These are phyloP conservation scores for Mucor plumbeus DNA, from an alignment of 371 early-diverging fungal genomes.

Conservation along the genomic window DNA sequence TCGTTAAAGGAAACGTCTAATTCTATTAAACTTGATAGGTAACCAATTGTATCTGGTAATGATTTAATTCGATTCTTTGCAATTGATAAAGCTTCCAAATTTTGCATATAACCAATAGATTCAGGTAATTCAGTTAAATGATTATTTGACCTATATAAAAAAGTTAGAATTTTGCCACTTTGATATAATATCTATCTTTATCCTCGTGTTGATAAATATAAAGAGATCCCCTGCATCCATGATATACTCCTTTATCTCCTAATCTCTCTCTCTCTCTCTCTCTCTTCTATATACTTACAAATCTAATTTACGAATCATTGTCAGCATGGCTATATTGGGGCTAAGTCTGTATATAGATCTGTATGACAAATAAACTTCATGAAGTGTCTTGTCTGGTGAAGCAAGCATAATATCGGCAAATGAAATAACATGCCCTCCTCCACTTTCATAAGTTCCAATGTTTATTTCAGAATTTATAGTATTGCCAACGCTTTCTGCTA, in stretches of 20 bases:
- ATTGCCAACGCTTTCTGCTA: neutral
- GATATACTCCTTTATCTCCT: constrained; percentile 11
- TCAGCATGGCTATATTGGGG: constrained; percentile 31
- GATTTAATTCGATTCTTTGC: constrained; percentile 59
- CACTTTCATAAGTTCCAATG: neutral
- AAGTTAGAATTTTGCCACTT: neutral
- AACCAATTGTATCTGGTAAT: constrained; percentile 68
- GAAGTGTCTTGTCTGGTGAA: constrained; percentile 17
- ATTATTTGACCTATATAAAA: constrained; percentile 29
- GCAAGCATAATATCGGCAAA: constrained; percentile 18
- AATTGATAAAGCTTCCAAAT: constrained; percentile 29
- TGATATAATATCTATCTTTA: neutral
- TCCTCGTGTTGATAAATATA: constrained; percentile 4
- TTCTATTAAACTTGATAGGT: constrained; percentile 57
- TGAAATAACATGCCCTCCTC: constrained; percentile 10
- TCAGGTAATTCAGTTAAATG: constrained; percentile 32
- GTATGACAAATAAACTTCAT: constrained; percentile 16
- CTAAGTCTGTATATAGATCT: constrained; percentile 23
- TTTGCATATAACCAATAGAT: constrained; percentile 28
- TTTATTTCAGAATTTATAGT: too few species aligned
- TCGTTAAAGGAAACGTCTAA: constrained; percentile 58
- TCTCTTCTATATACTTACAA: constrained; percentile 27
- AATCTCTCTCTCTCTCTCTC: neutral
- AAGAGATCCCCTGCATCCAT: constrained; percentile 6
- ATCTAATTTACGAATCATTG: constrained; percentile 28